Conservation (phyloP, 2,329 filamentous ascomycete genomes). For the Scleromitrula shiraiana region DNA sequence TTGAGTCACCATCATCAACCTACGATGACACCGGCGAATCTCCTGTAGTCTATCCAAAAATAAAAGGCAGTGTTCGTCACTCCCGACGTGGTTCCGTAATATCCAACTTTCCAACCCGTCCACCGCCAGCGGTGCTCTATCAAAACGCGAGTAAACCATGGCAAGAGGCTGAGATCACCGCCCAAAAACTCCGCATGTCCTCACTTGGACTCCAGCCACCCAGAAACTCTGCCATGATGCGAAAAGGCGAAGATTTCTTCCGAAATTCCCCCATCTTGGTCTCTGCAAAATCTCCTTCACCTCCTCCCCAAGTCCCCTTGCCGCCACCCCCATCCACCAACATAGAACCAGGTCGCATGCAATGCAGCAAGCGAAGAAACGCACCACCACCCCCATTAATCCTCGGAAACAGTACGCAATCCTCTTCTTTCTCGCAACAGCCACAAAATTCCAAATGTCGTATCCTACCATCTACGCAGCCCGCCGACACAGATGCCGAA, state of each 20-base stretch:
- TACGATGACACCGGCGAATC: conserved; percentile 16
- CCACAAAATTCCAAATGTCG: conserved; percentile 20
- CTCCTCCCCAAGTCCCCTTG: conserved; percentile 38
- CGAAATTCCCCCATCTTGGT: conserved; percentile 10
- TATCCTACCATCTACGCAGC: conserved; percentile 15
- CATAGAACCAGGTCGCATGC: neutral
- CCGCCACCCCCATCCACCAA: conserved; percentile 20
- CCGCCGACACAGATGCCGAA: neutral
- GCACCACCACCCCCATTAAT: neutral
- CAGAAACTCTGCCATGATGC: neutral
- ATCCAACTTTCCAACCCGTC: neutral
- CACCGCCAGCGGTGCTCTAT: neutral
- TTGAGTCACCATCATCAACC: conserved; percentile 26
- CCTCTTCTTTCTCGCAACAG: too few relatives aligned
- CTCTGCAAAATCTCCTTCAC: conserved; percentile 22
- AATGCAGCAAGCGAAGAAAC: neutral
- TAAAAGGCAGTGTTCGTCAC: conserved; percentile 9
- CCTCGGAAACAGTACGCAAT: too few relatives aligned
- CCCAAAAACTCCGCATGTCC: conserved; percentile 10
- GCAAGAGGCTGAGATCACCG: conserved; percentile 22
- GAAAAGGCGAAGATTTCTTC: conserved; percentile 6
- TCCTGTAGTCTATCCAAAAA: conserved; percentile 26
- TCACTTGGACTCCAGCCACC: conserved; percentile 5
- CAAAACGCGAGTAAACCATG: conserved; percentile 19
- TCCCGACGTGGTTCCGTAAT: conserved; percentile 10